A percentile compares a stretch with the other conserved stretches of the same genome.
phyloP scores from a whole-genome alignment of 2,329 filamentous ascomycete species.

The Curvularia spicifera region DNA sequence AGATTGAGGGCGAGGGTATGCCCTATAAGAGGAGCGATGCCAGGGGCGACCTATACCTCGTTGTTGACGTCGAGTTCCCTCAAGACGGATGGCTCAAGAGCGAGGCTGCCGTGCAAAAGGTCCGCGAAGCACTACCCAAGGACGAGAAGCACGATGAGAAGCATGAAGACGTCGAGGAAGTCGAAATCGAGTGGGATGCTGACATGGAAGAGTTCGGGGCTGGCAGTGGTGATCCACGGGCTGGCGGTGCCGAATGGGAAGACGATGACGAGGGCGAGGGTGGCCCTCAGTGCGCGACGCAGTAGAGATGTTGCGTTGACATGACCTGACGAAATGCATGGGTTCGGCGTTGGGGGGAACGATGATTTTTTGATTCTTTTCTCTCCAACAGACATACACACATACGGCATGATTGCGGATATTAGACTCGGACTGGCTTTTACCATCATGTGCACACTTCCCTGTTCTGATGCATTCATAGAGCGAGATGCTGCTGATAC shows the following conservation, averaged over 20 bases:
- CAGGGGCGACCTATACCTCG: conserved; percentile 85
- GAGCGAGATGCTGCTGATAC: not conserved
- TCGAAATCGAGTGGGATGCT: conserved; percentile 82
- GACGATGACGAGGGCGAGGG: conserved; percentile 67
- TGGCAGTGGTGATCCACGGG: conserved; percentile 71
- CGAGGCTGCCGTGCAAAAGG: conserved; percentile 70
- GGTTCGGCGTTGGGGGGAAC: conserved; percentile 28
- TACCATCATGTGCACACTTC: not conserved
- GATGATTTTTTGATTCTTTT: conserved; percentile 12
- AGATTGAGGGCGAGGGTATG: conserved; percentile 91
- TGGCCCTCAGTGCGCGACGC: conserved; percentile 74
- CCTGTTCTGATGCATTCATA: not conserved
- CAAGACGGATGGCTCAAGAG: conserved; percentile 79
- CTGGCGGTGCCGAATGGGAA: conserved; percentile 71
- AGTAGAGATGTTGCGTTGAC: conserved; percentile 55
- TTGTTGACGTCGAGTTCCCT: conserved; percentile 87
- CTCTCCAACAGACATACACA: conserved; percentile 1
- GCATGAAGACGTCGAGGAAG: conserved; percentile 78
- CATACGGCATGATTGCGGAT: conserved; percentile 1
- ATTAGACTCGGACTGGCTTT: conserved; percentile 5
- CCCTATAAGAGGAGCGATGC: conserved; percentile 83
- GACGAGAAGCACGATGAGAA: conserved; percentile 64
- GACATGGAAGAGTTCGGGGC: conserved; percentile 85
- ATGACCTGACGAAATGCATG: conserved; percentile 33
- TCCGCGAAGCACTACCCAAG: conserved; percentile 76